Conservation (phyloP, 2,329 filamentous ascomycete species). For the Aspergillus intermedius region DNA sequence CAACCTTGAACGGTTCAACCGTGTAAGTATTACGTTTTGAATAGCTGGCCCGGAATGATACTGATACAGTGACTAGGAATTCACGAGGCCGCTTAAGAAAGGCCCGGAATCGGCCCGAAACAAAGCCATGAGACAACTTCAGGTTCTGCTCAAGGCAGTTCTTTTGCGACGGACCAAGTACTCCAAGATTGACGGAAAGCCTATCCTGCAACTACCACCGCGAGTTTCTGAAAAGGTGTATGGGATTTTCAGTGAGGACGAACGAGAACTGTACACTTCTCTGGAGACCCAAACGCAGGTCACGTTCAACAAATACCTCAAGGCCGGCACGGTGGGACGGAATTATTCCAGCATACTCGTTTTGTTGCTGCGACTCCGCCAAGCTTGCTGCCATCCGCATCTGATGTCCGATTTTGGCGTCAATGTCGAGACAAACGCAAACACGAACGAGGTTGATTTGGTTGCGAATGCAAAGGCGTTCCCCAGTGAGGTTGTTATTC, state of each 20-base stretch:
- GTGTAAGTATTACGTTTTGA: conserved; percentile 30
- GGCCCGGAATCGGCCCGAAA: conserved; percentile 25
- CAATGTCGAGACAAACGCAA: conserved; percentile 43
- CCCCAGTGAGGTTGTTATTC: conserved; percentile 53
- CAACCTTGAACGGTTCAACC: conserved; percentile 55
- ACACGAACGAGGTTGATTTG: conserved; percentile 51
- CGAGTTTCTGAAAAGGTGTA: conserved; percentile 58
- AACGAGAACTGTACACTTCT: conserved; percentile 57
- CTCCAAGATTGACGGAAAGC: conserved; percentile 70
- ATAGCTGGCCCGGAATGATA: neutral
- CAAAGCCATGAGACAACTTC: conserved; percentile 62
- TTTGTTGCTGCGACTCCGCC: conserved; percentile 69
- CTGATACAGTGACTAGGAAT: conserved; percentile 32
- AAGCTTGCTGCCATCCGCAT: conserved; percentile 72
- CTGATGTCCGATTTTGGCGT: conserved; percentile 61
- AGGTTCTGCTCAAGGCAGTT: conserved; percentile 69
- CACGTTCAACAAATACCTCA: conserved; percentile 70
- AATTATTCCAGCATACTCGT: conserved; percentile 78
- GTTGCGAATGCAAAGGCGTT: conserved; percentile 58
- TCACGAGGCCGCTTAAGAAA: conserved; percentile 48
- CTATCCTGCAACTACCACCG: conserved; percentile 62
- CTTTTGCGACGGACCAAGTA: conserved; percentile 78
- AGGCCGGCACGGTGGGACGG: conserved; percentile 59
- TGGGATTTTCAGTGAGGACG: conserved; percentile 61
- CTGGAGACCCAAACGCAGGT: conserved; percentile 62